Evolutionary conservation across 306 rosid genomes (phyloP), one percentile per base, ranked within the genome.

Genomic region (Vigna reflexopilosa): DNA sequence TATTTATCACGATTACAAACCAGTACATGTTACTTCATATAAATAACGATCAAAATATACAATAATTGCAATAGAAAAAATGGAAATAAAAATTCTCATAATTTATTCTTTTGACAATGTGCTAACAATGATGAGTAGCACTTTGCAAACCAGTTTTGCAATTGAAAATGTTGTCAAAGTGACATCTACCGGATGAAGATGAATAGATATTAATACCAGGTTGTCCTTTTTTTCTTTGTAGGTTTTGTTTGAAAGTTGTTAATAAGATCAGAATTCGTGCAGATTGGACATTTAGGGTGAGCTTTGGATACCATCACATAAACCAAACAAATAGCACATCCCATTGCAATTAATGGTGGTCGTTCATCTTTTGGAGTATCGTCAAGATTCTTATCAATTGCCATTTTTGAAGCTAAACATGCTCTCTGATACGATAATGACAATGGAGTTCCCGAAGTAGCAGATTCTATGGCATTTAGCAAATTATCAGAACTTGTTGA

Each of bases 261-360:
- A 19, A 72, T 6, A 40, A 85, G 17, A 1, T 5, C 1, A 9
- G 10, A 8, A 47, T 28, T 83, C 12, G 50, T 36, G 70, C 89
- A 86, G 1, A 10, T 57, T 5, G 83, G 85, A 32, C 89, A 88
- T 66, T 50, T 64, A 6, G 80, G 79, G 3, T 79, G 7, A 15
- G 13, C 15, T 51, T 77, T 13, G 6, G 79, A 30, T 30, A 64
- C 82, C 86, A 88, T 58, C 58, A 84, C 80, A 57, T 81, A 76
- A 1, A 73, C 24, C 5, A n/a, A 47, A 73, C 89, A 86, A 45
- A 2, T 0, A 14, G 45, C 3, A 7, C 88, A 88, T 3, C 87
- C 84, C 86, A 75, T 79, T 15, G 65, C 16, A 15, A 36, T 2
- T 13, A 80, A 9, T 6, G 84, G 19, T 12, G 79, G 38, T 4